Evolutionary conservation across 306 rosid genomes (phyloP).

Genomic region (Cicer pinnatifidum): DNA sequence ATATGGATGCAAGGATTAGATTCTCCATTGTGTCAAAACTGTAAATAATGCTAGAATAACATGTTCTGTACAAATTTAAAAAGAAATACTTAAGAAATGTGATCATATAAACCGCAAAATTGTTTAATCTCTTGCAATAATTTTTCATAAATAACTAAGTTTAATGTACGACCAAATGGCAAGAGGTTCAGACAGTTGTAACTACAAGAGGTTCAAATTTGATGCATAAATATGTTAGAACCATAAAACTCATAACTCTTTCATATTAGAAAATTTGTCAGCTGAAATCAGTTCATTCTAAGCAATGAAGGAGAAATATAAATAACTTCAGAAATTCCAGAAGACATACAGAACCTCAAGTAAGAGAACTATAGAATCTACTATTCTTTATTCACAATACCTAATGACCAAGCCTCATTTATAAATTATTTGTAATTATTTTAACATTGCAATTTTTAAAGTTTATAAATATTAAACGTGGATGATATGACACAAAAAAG

Average conservation of each 20-base stretch:
- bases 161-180: slow-evolving; percentile 21
- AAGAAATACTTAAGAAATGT: not conserved
- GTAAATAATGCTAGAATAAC: slow-evolving; percentile 26
- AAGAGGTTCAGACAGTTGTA: not conserved
- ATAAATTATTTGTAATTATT: not conserved
- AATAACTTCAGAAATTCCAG: slow-evolving; percentile 19
- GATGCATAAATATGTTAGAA: slow-evolving; percentile 31
- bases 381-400: not conserved
- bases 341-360: not conserved
- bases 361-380: not conserved
- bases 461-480: slow-evolving; percentile 9
- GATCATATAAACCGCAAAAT: slow-evolving; percentile 8
- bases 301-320: slow-evolving; percentile 15
- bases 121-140: slow-evolving; percentile 6
- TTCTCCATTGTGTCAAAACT: slow-evolving; percentile 34
- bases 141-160: slow-evolving; percentile 21
- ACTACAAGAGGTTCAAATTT: slow-evolving; percentile 22
- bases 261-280: slow-evolving; percentile 4
- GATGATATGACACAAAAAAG: not conserved
- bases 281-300: not conserved
- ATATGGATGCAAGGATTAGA: slow-evolving; percentile 45
- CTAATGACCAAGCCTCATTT: not conserved
- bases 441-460: not conserved
- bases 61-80: slow-evolving; percentile 15
- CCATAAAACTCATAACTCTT: slow-evolving; percentile 27